Base-by-base conservation (phyloP, 306 rosid species). In the Hippophae rhamnoides region DNA sequence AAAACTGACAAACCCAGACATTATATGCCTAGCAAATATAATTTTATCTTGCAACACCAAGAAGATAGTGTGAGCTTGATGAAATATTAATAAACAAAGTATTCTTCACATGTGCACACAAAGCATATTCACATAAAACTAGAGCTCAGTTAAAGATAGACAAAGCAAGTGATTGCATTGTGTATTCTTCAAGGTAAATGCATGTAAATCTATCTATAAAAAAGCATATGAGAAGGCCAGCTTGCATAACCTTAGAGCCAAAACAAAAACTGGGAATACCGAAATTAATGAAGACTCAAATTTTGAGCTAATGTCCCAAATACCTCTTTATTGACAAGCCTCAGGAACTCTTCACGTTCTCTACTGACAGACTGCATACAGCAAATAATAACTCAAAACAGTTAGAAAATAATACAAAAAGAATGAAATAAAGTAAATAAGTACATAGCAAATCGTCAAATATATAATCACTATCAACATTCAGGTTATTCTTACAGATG, bases 291-390 rank as follows among this genome's bases (percentile, higher is more conserved):
- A 10, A 57, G 47, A 11, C 53, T 26, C 52, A 8, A 72, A 56
- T 5, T 26, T 11, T 10, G n/a, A 54, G 52, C n/a, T 8, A 7
- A 43, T 27, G n/a, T 55, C 26, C 9, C 44, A 57, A 61, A 63
- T 78, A 92, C 98, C 98, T 92, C 98, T 70, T 92, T 87, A 56
- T 86, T 85, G 55, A 92, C 96, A 62, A 92, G 96, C 49, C 85
- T 69, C 59, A 92, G 80, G 74, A 92, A 92, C 69, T 92, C 95
- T 78, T 92, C 98, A 52, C 98, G 95, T 69, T 92, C 98, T 63
- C 83, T 73, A 68, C 95, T 85, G 50, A 92, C 98, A 13, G 98
- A 87, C 98, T 92, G 94, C 63, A 77, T 64, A 76, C 13, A 25
- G 62, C 41, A 67, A 18, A 49, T 59, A 60, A 68, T 41, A 60